Evolutionary conservation across 129 eudicot genomes (phyloP), one percentile per base, ranked within the genome.

Genomic region (Flaveria sonorensis): DNA sequence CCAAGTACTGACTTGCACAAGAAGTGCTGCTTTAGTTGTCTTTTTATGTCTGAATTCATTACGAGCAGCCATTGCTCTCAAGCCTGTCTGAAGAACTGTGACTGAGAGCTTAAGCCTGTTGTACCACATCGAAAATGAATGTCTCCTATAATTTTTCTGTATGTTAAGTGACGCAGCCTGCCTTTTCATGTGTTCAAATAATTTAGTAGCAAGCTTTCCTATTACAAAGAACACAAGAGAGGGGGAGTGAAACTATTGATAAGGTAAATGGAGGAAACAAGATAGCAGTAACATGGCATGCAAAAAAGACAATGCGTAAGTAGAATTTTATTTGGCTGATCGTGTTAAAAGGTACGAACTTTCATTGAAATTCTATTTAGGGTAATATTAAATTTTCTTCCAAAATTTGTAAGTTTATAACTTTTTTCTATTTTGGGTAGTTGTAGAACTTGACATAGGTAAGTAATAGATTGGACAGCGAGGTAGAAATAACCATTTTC

Each of bases 21-120:
- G 77, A 36, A 83, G 88, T 59, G 99, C 90, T 48, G 97, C 99
- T 42, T 87, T 91, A 48, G 90, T 82, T 80, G 80, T 81, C 75
- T 84, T 91, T 73, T 61, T 91, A 73, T 78, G 77, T 82, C 93
- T 88, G 77, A 94, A 89, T 48, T 87, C 87, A 28, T 74, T 82
- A 68, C 79, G 92, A 73, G 92, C 90, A 77, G 92, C 92, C 93
- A 88, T 87, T 42, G 89, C 92, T 74, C 96, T 77, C 70, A 90
- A 61, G 56, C 96, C 96, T 68, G 92, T 82, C 89, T 94, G 99
- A 61, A 94, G 52, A 43, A 83, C 77, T 63, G 68, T 53, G 64
- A 84, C 93, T 9, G 93, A 86, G 24, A 57, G 9, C 77, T 83
- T 85, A 21, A 85, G 79, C 46, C 39, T 82, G 10, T 76, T 77